These are phyloP conservation scores for Biscogniauxia mediterranea DNA, from an alignment of 2,329 filamentous ascomycete species.

Conservation along the genomic window DNA sequence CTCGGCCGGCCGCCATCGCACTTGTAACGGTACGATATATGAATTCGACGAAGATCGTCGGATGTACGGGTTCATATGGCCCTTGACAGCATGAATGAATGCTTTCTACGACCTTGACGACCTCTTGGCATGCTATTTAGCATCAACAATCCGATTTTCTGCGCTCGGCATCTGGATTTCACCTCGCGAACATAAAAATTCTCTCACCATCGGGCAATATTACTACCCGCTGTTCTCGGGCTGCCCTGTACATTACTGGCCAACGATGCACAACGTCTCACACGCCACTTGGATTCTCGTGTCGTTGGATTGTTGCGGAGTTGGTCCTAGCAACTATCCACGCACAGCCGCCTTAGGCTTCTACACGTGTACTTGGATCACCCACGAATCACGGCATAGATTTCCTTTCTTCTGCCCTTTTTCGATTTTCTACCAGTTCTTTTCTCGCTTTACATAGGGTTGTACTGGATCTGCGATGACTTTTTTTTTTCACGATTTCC, in stretches of 20 bases:
- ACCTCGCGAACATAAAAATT: slow-evolving; percentile 9
- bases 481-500: slow-evolving; percentile 1
- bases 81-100: slow-evolving; percentile 32
- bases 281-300: slow-evolving; percentile 13
- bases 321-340: slow-evolving; percentile 13
- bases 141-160: slow-evolving; percentile 18
- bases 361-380: slow-evolving; percentile 30
- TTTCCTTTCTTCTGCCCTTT: slow-evolving; percentile 17
- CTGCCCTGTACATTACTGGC: slow-evolving; percentile 33
- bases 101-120: slow-evolving; percentile 34
- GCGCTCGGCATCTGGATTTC: slow-evolving; percentile 17
- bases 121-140: slow-evolving; percentile 17
- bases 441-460: slow-evolving; percentile 12
- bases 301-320: slow-evolving; percentile 17
- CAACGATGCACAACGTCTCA: slow-evolving; percentile 24
- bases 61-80: slow-evolving; percentile 24
- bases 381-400: slow-evolving; percentile 28
- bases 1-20: slow-evolving; percentile 12
- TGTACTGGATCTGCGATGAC: slow-evolving; percentile 10
- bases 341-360: slow-evolving; percentile 19
- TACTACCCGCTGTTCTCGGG: slow-evolving; percentile 21
- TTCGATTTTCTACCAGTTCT: slow-evolving; percentile 10
- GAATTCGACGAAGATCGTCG: slow-evolving; percentile 28
- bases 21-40: slow-evolving; percentile 33
- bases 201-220: slow-evolving; percentile 22